Conservation (phyloP, 805 yeast genomes). For the Kregervanrija delftensis region DNA sequence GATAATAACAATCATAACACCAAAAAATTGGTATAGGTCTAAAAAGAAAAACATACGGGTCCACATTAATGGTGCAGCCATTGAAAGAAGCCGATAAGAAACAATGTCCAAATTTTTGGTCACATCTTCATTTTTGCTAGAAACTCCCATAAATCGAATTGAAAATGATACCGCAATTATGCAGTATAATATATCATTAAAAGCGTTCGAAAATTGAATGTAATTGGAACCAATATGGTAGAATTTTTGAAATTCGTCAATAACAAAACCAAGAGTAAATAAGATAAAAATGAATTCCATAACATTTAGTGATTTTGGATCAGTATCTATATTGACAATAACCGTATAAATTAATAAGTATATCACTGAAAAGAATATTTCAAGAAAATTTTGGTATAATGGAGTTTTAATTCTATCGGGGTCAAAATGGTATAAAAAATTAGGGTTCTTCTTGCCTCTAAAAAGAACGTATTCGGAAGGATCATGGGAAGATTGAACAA, state of each 20-base stretch:
- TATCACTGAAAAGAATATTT: conserved; percentile 57
- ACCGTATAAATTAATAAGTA: conserved; percentile 57
- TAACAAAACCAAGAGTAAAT: conserved; percentile 58
- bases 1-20: conserved; percentile 80
- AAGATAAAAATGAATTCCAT: conserved; percentile 54
- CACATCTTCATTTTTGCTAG: conserved; percentile 20
- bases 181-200: conserved; percentile 64
- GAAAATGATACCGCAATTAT: conserved; percentile 46
- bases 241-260: conserved; percentile 64
- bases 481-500: conserved; percentile 64
- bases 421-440: conserved; percentile 58
- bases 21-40: conserved; percentile 77
- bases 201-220: conserved; percentile 71
- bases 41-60: conserved; percentile 65
- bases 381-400: conserved; percentile 67
- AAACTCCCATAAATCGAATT: conserved; percentile 42
- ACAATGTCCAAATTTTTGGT: conserved; percentile 18
- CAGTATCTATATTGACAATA: conserved; percentile 54
- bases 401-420: conserved; percentile 86
- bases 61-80: conserved; percentile 88
- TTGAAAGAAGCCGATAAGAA: conserved; percentile 63
- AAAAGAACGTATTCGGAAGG: conserved; percentile 65
- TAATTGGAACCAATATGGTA: conserved; percentile 72
- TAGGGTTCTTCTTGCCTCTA: conserved; percentile 48
- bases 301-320: conserved; percentile 28